Evolutionary conservation across 2,329 filamentous ascomycete genomes (phyloP).

Genomic region (Fusarium sp.): DNA sequence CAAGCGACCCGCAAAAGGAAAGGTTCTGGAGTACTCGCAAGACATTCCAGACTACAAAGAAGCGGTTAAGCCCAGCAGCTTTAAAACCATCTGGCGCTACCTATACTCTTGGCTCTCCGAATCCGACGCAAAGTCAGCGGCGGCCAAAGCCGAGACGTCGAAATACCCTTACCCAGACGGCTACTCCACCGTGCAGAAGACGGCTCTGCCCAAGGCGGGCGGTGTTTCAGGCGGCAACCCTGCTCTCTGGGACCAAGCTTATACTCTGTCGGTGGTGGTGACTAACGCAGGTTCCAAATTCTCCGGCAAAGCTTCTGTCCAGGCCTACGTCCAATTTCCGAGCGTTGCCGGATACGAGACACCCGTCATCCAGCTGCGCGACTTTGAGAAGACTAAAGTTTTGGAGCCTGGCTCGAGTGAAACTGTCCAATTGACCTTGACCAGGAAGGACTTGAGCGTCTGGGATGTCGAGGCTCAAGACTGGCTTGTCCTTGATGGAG

Average conservation of each 20-base stretch:
- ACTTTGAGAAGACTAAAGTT: conserved; percentile 73
- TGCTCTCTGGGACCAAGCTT: conserved; percentile 64
- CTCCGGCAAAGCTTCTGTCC: conserved; percentile 57
- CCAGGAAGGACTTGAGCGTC: conserved; percentile 75
- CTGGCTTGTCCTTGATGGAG: conserved; percentile 64
- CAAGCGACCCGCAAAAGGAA: conserved; percentile 46
- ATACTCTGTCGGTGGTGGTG: conserved; percentile 57
- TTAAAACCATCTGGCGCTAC: conserved; percentile 70
- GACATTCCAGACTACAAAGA: conserved; percentile 62
- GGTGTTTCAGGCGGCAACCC: conserved; percentile 77
- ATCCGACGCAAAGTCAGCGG: conserved; percentile 52
- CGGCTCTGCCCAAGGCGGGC: conserved; percentile 63
- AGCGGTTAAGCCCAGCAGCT: conserved; percentile 66
- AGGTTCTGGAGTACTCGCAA: conserved; percentile 58
- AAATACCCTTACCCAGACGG: conserved; percentile 72
- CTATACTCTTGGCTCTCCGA: conserved; percentile 73
- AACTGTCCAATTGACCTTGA: conserved; percentile 67
- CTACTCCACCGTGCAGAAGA: conserved; percentile 63
- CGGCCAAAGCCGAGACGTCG: conserved; percentile 45
- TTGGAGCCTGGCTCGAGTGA: conserved; percentile 63
- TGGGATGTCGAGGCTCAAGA: conserved; percentile 76
- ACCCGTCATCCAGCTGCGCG: conserved; percentile 72
- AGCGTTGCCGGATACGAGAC: conserved; percentile 62
- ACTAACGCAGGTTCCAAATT: conserved; percentile 60
- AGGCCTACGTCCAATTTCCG: conserved; percentile 58